Base-by-base conservation (phyloP, 306 rosid genomes). In the Aeschynomene evenia region DNA sequence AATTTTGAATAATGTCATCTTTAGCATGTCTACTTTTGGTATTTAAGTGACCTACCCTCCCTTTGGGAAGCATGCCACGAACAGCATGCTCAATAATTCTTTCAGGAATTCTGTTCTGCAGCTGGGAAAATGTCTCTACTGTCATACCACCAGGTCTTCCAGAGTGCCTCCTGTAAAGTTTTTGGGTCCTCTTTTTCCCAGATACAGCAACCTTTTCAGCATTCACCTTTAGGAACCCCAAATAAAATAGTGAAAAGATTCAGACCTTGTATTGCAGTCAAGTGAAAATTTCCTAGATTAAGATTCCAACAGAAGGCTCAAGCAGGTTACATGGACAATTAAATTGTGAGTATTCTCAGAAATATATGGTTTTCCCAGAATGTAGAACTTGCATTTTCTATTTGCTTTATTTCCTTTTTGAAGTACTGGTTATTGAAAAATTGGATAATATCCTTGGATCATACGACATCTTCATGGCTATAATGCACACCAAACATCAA, bases 111-210 rank as follows among this genome's bases (percentile, higher is more conserved):
- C 99, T 84, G 61, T 87, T 86, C 79, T 95, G 99, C 66, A 95
- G 83, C 74, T 95, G 97, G 64, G 85, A 85, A 86, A 95, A 95
- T 14, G 99, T 95, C 76, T 95, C 99, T 31, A 85, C 87, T 23
- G 29, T 95, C 99, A 95, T 91, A 50, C 99, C 99, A 87, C 99
- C 99, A 1, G 99, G 99, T 68, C 97, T 80, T 60, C 99, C 99
- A 63, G 99, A 95, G 83, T 95, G 99, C 85, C 99, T 89, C 81
- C 96, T 85, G 20, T 91, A 95, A 65, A 95, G 88, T 79, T 95
- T 95, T 69, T 95, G 97, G 56, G 88, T 95, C 70, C 96, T 84
- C 85, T 95, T 95, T 77, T 83, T 95, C 50, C 99, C 96, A 1
- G 95, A 89, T 14, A 95, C 97, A 2, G 96, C 99, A 65, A 95